These are phyloP conservation scores for Begonia peltatifolia DNA, from an alignment of 306 rosid genomes.

Conservation along the genomic window DNA sequence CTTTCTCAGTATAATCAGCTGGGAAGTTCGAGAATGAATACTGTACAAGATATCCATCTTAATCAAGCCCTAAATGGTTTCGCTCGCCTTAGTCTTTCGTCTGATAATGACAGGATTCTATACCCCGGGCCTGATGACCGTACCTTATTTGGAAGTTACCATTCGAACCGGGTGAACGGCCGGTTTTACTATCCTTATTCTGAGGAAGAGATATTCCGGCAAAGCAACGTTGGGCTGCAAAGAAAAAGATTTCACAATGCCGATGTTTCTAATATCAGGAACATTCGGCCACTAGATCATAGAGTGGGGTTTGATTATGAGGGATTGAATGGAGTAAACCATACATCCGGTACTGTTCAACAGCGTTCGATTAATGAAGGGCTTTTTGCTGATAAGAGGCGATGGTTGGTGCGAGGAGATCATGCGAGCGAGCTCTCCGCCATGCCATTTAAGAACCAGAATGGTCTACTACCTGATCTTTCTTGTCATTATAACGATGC, in stretches of 20 bases:
- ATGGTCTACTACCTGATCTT: not conserved
- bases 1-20: not conserved
- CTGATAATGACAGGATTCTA: not conserved
- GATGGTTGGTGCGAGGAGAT: conserved; percentile 2
- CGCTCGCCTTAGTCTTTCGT: conserved; percentile 16
- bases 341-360: not conserved
- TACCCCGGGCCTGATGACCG: not conserved
- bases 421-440: not conserved
- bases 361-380: not conserved
- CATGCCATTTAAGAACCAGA: conserved; percentile 7
- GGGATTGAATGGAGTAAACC: conserved; percentile 1
- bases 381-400: conserved; percentile 4
- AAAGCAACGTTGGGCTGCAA: not conserved
- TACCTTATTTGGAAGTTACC: not conserved
- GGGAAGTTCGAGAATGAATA: not conserved
- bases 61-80: conserved; percentile 29
- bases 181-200: not conserved
- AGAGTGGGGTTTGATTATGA: not conserved
- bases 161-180: not conserved
- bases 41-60: not conserved
- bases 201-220: not conserved
- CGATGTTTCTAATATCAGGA: not conserved
- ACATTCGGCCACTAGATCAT: conserved; percentile 2
- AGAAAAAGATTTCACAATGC: not conserved
- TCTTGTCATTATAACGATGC: not conserved